These are phyloP conservation scores for Gentiana macrophylla DNA, from an alignment of 257 asterid species.

Conservation along the genomic window DNA sequence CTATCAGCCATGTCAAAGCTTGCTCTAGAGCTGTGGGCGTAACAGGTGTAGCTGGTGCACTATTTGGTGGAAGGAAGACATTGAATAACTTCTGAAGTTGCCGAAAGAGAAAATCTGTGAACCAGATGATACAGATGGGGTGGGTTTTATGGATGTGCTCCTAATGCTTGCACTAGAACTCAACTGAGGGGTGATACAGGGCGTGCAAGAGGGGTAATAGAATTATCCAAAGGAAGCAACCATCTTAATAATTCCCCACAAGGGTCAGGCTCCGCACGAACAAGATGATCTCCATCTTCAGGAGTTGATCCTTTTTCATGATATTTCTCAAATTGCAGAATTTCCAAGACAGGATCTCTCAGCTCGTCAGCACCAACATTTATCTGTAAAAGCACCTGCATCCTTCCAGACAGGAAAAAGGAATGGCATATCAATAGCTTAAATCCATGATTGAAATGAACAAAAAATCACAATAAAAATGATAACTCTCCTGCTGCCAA, in stretches of 20 bases:
- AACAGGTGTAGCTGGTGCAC: slow-evolving; percentile 45
- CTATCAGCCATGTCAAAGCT: slow-evolving; percentile 57
- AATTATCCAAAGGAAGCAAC: slow-evolving; percentile 94
- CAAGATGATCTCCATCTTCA: slow-evolving; percentile 31
- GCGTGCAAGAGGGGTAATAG: slow-evolving; percentile 60
- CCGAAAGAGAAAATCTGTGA: slow-evolving; percentile 89
- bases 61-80: slow-evolving; percentile 88
- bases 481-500: neutral
- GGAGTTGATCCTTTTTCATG: slow-evolving; percentile 37
- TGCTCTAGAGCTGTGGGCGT: slow-evolving; percentile 44
- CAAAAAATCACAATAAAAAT: neutral
- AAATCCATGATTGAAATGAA: neutral
- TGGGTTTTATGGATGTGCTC: slow-evolving; percentile 54
- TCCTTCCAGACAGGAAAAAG: slow-evolving; percentile 77
- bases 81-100: slow-evolving; percentile 89
- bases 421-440: slow-evolving; percentile 39
- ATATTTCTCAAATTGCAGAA: slow-evolving; percentile 86
- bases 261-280: slow-evolving; percentile 50
- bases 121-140: slow-evolving; percentile 53
- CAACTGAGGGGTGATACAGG: slow-evolving; percentile 60
- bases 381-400: slow-evolving; percentile 98
- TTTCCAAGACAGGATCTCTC: slow-evolving; percentile 83
- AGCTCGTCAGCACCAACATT: slow-evolving; percentile 66
- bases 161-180: slow-evolving; percentile 62
- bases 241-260: slow-evolving; percentile 73